Evolutionary conservation across 2,329 filamentous ascomycete species (phyloP).

Genomic region (Neoscytalidium dimidiatum): DNA sequence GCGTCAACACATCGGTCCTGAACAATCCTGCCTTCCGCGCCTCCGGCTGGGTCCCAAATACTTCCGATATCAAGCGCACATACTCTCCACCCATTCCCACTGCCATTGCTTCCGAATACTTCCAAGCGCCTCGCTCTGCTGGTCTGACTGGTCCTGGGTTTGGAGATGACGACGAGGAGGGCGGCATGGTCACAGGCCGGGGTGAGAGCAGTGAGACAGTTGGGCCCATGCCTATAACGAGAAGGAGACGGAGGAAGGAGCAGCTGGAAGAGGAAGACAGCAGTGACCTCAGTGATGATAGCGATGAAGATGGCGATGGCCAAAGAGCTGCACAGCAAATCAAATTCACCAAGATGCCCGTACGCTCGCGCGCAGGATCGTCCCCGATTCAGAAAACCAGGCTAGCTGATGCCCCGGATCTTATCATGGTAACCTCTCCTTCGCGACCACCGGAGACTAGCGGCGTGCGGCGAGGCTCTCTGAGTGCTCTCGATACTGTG

Average conservation of each 20-base stretch:
- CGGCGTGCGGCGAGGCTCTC: constrained; percentile 64
- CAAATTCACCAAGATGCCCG: constrained; percentile 94
- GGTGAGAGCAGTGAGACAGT: constrained; percentile 66
- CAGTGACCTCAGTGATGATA: constrained; percentile 81
- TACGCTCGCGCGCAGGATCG: constrained; percentile 81
- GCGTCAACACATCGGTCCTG: constrained; percentile 75
- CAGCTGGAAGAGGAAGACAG: constrained; percentile 84
- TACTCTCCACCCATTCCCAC: constrained; percentile 86
- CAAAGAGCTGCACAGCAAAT: constrained; percentile 76
- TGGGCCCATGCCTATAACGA: constrained; percentile 64
- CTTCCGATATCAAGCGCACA: constrained; percentile 75
- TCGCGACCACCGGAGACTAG: constrained; percentile 45
- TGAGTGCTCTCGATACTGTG: constrained; percentile 69
- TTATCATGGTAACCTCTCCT: constrained; percentile 58
- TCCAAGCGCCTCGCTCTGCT: constrained; percentile 66
- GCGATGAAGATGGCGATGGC: constrained; percentile 71
- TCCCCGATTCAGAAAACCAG: constrained; percentile 75
- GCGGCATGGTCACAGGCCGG: constrained; percentile 68
- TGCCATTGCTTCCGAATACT: constrained; percentile 80
- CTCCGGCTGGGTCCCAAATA: constrained; percentile 75
- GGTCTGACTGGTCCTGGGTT: constrained; percentile 59
- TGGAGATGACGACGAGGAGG: constrained; percentile 71
- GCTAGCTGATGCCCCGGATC: constrained; percentile 53
- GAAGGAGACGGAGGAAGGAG: constrained; percentile 68
- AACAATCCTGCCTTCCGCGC: constrained; percentile 81